Evolutionary conservation across 148 eudicot genomes (phyloP), one percentile per base, ranked within the genome.

Genomic region (Amaranthus cruentus): DNA sequence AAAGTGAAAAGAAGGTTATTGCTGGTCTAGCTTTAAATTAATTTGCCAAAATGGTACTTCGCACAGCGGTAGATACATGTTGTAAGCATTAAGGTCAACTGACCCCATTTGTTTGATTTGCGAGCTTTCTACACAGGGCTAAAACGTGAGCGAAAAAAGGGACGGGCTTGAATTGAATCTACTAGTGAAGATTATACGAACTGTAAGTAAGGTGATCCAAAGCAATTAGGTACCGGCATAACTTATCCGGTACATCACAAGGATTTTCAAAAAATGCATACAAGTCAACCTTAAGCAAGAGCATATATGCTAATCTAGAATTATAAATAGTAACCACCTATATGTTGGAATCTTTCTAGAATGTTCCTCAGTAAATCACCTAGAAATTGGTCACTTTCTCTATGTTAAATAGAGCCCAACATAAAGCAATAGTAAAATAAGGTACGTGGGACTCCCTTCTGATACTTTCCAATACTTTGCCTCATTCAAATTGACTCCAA

Each of bases 261-360:
- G 58, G 54, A 63, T 63, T 52, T 52, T 44, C 61, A 64, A 3
- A 71, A 38, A 18, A 71, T 28, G 11, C 55, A 48, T n/a, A 72
- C 18, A 72, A 43, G 55, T 9, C 12, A 62, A 18, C 49, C 55
- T 59, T 6, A 63, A 71, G 47, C 66, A 72, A 56, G 7, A 59
- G 54, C 46, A 62, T 61, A 51, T 10, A 60, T 59, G 75, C 9
- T 15, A 72, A 46, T 49, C 55, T 58, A 18, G 18, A 18, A 18
- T 18, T 18, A 18, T 18, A 5, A 6, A 59, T 9, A 0, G 68
- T 12, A 38, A 3, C 53, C 42, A 67, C 10, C 69, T 18, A 18
- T 18, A 18, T 18, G 18, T 18, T 18, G 18, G 18, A 18, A 18
- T 18, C 18, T 18, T 18, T 18, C 18, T 18, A 18, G 18, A 18